Evolutionary conservation across 345 rosid genomes (phyloP).

Genomic region (Eucalyptus cloeziana): DNA sequence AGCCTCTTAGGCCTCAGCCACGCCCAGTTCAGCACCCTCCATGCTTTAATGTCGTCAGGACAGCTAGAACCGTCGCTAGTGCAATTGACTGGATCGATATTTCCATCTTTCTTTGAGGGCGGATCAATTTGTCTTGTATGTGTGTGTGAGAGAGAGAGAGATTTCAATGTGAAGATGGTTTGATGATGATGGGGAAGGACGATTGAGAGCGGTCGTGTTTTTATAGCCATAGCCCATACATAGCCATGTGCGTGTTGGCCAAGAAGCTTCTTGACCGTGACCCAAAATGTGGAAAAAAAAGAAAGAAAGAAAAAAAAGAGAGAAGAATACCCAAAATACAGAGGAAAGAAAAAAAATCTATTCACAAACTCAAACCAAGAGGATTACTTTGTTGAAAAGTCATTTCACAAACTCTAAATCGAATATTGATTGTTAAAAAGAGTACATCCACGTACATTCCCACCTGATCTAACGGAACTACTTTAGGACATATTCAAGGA

Average conservation of each 20-base stretch:
- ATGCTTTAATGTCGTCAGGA: neutral
- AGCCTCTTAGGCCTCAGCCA: constrained; percentile 3
- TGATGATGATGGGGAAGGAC: neutral
- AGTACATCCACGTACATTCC: too few species aligned
- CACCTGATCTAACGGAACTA: too few species aligned
- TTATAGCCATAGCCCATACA: neutral
- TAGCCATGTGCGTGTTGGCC: too few species aligned
- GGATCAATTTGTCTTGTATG: neutral
- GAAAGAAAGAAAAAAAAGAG: too few species aligned
- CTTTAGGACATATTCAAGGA: too few species aligned
- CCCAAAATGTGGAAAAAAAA: neutral
- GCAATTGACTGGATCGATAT: neutral
- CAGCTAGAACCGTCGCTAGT: neutral
- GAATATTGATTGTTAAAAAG: too few species aligned
- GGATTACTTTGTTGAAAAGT: too few species aligned
- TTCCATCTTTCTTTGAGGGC: neutral
- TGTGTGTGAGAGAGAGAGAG: neutral
- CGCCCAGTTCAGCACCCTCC: neutral
- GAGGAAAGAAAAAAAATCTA: too few species aligned
- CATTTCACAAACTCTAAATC: too few species aligned
- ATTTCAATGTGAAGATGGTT: neutral
- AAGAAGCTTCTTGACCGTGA: too few species aligned
- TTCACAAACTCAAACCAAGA: too few species aligned
- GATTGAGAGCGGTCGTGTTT: neutral
- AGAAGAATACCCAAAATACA: too few species aligned